Evolutionary conservation across 805 yeast species (phyloP), one percentile per base, ranked within the genome.

Genomic region (Kazachstania viticola): DNA sequence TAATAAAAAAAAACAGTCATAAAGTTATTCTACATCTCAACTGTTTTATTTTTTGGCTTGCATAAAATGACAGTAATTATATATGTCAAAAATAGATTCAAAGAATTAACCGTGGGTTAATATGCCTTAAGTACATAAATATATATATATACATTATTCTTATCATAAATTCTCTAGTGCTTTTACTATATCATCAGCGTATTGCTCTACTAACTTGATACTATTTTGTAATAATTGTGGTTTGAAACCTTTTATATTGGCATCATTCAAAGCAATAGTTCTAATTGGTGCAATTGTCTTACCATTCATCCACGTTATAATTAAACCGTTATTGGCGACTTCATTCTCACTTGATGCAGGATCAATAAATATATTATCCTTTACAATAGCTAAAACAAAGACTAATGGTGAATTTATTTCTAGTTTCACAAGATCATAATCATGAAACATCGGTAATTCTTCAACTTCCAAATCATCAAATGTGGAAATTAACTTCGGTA

Each of bases 281-380:
- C 75, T 67, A 3, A 85, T 61, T 1, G 96, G 95, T 0, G 94
- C 68, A 9, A 75, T 70, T 1, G 82, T 71, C 35, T 65, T 62
- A n/a, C 74, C 75, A 35, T 75, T 60, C 34, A 71, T 69, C 73
- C 79, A 88, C 21, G 87, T 76, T 3, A 82, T 51, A 29, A 85
- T 61, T 14, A 88, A 41, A 1, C 95, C 95, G 37, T 81, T 78
- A 41, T 88, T 95, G 37, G 85, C 67, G 2, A 87, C 94, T 38
- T 75, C 81, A 51, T 82, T 87, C 54, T 88, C 98, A 37, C 78
- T 81, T n/a, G 71, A 61, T 1, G 93, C 76, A 0, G 98, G 97
- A 50, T 88, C 98, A 17, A 87, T 62, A 8, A 77, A 67, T 31
- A 68, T 61, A 34, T 74, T 73, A 11, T 62, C 48, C 1, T 88